These are phyloP conservation scores for Coleophoma eucalyptorum DNA, from an alignment of 2,329 filamentous ascomycete genomes.

Conservation along the genomic window DNA sequence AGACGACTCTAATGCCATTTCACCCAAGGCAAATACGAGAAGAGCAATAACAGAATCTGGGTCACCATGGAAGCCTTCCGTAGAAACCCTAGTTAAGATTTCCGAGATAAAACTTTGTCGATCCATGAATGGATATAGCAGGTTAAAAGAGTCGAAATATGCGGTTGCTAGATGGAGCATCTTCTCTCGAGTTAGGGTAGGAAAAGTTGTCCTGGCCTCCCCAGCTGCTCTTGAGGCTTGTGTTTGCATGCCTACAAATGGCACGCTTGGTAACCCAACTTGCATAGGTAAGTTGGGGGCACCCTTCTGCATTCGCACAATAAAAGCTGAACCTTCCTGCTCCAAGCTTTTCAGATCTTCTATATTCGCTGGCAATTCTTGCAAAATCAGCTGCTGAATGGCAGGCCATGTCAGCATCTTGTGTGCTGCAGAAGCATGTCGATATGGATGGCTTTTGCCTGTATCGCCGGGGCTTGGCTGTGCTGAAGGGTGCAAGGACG, in stretches of 20 bases:
- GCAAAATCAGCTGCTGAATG: conserved; percentile 35
- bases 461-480: conserved; percentile 11
- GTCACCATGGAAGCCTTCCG: conserved; percentile 45
- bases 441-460: conserved; percentile 14
- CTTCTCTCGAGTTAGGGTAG: conserved; percentile 39
- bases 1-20: conserved; percentile 49
- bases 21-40: conserved; percentile 55
- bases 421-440: conserved; percentile 37
- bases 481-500: conserved; percentile 7
- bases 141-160: conserved; percentile 58
- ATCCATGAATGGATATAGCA: conserved; percentile 55
- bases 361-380: conserved; percentile 26
- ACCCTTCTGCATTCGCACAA: conserved; percentile 27
- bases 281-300: conserved; percentile 18
- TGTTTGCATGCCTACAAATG: conserved; percentile 27
- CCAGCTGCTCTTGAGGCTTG: conserved; percentile 21
- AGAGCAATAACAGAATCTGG: conserved; percentile 47
- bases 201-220: conserved; percentile 21
- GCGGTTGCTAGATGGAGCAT: conserved; percentile 47
- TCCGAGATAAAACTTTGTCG: conserved; percentile 48
- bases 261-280: conserved; percentile 14
- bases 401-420: conserved; percentile 49
- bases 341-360: conserved; percentile 30
- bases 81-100: conserved; percentile 40
- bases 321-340: conserved; percentile 31